Conservation (phyloP, 225 moss, liverwort and hornwort species). For the Rhytidiadelphus loreus region DNA sequence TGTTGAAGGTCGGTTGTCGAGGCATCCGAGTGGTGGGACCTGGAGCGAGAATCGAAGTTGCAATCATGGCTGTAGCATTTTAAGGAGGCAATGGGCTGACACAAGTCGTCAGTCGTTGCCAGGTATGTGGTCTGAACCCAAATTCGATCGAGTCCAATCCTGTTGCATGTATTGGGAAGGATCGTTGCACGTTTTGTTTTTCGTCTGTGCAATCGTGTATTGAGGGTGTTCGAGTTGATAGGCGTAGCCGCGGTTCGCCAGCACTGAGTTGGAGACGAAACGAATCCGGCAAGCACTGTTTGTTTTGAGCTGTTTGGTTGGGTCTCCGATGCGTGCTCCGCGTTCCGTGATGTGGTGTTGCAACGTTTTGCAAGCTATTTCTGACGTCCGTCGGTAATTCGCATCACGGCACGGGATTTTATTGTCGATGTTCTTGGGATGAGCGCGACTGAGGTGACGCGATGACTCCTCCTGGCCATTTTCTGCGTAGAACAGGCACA, state of each 20-base stretch:
- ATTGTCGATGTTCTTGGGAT: not conserved
- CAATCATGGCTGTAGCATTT: conserved; percentile 12
- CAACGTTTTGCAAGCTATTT: not conserved
- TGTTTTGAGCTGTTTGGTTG: not conserved
- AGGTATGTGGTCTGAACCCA: conserved; percentile 9
- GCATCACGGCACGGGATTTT: not conserved
- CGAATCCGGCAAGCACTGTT: not conserved
- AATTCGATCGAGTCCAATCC: not conserved
- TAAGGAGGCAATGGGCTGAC: conserved; percentile 50
- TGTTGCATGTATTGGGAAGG: not conserved
- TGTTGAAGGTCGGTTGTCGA: not conserved
- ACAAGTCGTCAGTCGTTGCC: conserved; percentile 42
- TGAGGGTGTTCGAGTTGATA: not conserved
- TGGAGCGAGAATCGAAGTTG: not conserved
- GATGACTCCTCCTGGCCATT: not conserved
- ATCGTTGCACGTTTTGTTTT: no score
- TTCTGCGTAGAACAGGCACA: not conserved
- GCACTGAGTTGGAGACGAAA: not conserved
- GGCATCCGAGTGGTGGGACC: not conserved
- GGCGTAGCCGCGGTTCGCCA: no score
- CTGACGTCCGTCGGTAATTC: not conserved
- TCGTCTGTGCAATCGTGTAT: not conserved
- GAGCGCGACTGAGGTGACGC: not conserved
- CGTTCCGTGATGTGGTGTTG: not conserved
- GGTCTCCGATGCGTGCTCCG: not conserved